These are phyloP conservation scores for Cubamyces sp. DNA, from an alignment of 768 basidiomycete species.

Conservation along the genomic window DNA sequence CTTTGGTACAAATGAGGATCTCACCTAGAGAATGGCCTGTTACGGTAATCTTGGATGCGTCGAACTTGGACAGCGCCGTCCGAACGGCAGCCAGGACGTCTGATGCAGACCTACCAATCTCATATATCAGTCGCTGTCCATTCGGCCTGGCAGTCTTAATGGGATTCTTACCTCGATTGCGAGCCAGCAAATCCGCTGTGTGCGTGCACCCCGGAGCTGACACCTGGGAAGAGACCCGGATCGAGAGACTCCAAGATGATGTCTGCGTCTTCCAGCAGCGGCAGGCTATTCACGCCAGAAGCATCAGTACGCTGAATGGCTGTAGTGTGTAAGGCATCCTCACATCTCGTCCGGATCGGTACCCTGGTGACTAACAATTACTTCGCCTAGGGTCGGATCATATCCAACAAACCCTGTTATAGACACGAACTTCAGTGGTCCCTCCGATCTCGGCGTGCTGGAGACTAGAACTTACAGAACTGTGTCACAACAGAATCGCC, in stretches of 20 bases:
- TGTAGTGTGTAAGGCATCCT: not conserved
- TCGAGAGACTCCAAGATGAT: slow-evolving; percentile 42
- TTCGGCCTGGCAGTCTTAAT: no score
- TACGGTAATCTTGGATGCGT: slow-evolving; percentile 44
- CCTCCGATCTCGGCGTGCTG: not conserved
- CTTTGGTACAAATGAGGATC: not conserved
- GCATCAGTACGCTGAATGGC: not conserved
- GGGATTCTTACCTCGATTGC: slow-evolving; percentile 46
- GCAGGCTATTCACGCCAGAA: slow-evolving; percentile 30
- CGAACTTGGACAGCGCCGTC: slow-evolving; percentile 40
- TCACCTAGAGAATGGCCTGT: slow-evolving; percentile 47
- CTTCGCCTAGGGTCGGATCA: slow-evolving; percentile 42
- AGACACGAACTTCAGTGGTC: not conserved
- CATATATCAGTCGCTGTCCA: not conserved
- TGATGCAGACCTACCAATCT: slow-evolving; percentile 40
- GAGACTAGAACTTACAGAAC: slow-evolving; percentile 40
- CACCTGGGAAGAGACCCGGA: slow-evolving; percentile 52
- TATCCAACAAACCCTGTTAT: slow-evolving; percentile 57
- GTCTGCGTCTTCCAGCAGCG: slow-evolving; percentile 48
- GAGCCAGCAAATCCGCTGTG: slow-evolving; percentile 52
- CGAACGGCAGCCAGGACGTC: slow-evolving; percentile 50
- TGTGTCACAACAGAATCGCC: slow-evolving; percentile 47
- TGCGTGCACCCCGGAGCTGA: slow-evolving; percentile 43
- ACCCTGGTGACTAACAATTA: slow-evolving; percentile 44
- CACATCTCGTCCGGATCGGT: slow-evolving; percentile 41